These are phyloP conservation scores for Phaeosphaeriaceae sp. DNA, from an alignment of 2,329 filamentous ascomycete genomes.

Conservation along the genomic window DNA sequence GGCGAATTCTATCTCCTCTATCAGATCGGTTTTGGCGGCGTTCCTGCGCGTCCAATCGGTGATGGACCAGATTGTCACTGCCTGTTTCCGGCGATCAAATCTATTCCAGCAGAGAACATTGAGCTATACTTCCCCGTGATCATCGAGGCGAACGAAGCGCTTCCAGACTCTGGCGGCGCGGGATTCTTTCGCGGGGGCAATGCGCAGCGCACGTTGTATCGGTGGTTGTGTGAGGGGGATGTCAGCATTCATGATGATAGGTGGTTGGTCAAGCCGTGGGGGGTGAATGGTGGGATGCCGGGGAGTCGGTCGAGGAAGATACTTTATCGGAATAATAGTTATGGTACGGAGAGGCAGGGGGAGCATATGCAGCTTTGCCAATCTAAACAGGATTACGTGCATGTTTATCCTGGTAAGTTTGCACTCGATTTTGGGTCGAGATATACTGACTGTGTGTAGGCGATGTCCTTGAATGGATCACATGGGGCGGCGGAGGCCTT, in stretches of 20 bases:
- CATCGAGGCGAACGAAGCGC: conserved; percentile 57
- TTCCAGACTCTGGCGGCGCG: conserved; percentile 57
- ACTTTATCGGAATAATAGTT: conserved; percentile 51
- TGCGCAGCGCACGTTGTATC: conserved; percentile 56
- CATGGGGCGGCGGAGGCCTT: conserved; percentile 58
- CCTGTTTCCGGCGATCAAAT: conserved; percentile 59
- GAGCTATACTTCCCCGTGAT: conserved; percentile 57
- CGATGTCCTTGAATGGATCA: conserved; percentile 59
- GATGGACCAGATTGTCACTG: conserved; percentile 60
- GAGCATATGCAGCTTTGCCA: conserved; percentile 48
- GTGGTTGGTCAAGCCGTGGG: conserved; percentile 59
- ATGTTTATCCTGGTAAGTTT: conserved; percentile 48
- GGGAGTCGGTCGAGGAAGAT: conserved; percentile 53
- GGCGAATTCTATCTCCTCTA: conserved; percentile 59
- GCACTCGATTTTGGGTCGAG: background rate
- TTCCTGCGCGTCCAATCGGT: conserved; percentile 55
- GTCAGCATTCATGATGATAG: conserved; percentile 58
- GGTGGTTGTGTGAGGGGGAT: conserved; percentile 55
- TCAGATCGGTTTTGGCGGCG: conserved; percentile 59
- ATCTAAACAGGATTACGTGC: conserved; percentile 58
- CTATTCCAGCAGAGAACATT: conserved; percentile 57
- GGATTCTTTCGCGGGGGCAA: conserved; percentile 58
- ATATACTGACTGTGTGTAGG: conserved; percentile 27
- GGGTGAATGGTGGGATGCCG: conserved; percentile 55
- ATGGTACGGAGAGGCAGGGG: conserved; percentile 39